Evolutionary conservation across 2,329 filamentous ascomycete genomes (phyloP).

Genomic region (Aureobasidium melanogenum): DNA sequence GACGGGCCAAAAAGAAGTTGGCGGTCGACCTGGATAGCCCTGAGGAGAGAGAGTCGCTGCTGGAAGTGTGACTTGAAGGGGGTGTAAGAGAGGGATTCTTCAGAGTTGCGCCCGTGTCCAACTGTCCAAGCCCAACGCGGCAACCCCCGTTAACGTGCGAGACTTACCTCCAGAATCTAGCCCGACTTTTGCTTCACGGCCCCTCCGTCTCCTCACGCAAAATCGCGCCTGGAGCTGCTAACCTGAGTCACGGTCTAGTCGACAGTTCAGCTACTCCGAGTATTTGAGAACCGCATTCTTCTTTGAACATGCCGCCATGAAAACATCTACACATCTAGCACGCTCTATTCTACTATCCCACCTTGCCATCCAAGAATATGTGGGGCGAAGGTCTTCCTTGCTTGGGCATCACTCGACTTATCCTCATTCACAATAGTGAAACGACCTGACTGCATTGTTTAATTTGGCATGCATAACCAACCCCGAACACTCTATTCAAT

Average conservation of each 20-base stretch:
- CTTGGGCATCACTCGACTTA: neutral
- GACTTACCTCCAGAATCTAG: neutral
- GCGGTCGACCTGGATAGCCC: slow-evolving; percentile 5
- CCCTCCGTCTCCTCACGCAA: neutral
- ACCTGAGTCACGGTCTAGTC: neutral
- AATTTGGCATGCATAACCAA: neutral
- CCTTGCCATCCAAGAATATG: neutral
- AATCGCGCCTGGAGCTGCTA: neutral
- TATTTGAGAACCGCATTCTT: neutral
- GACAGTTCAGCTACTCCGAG: neutral
- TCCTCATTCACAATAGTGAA: neutral
- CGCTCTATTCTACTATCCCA: neutral
- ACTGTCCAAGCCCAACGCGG: neutral
- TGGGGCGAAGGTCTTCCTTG: neutral
- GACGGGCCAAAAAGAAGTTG: slow-evolving; percentile 4
- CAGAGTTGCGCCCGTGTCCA: neutral
- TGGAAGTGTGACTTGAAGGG: neutral
- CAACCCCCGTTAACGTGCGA: neutral
- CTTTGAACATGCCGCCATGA: neutral
- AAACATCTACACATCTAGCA: neutral
- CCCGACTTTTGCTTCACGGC: neutral
- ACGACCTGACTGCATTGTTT: neutral
- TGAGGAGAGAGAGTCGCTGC: neutral
- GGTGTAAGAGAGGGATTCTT: slow-evolving; percentile 6
- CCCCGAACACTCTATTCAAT: no score